Evolutionary conservation across 345 rosid genomes (phyloP).

Genomic region (Pistacia atlantica): DNA sequence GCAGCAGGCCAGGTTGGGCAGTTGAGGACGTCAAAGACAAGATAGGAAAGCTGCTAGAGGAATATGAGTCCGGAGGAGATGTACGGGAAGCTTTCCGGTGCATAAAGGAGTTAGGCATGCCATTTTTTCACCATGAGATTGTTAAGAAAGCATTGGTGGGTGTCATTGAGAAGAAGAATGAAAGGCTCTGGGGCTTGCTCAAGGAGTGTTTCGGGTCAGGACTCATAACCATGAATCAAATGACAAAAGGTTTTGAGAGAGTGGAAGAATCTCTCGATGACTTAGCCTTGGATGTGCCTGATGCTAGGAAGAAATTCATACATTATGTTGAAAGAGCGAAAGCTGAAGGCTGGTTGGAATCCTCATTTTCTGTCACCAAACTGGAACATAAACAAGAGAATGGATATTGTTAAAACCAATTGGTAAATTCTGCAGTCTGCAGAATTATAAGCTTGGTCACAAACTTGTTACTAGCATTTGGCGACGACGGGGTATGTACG

Average conservation of each 20-base stretch:
- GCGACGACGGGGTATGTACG: too few relatives aligned
- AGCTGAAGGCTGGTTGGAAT: conserved; percentile 67
- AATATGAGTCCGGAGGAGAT: conserved; percentile 79
- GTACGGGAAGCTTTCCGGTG: conserved; percentile 71
- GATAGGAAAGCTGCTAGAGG: conserved; percentile 71
- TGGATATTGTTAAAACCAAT: conserved; percentile 21
- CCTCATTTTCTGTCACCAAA: conserved; percentile 41
- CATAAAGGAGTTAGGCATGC: conserved; percentile 83
- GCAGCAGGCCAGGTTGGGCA: conserved; percentile 60
- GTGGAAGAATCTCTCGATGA: conserved; percentile 76
- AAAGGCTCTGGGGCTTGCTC: conserved; percentile 58
- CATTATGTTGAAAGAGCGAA: conserved; percentile 63
- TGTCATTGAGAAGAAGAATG: conserved; percentile 65
- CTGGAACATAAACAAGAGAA: conserved; percentile 41
- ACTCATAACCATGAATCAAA: conserved; percentile 70
- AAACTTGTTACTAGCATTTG: too few relatives aligned
- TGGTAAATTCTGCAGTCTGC: neutral
- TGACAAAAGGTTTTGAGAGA: conserved; percentile 76
- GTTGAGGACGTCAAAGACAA: conserved; percentile 77
- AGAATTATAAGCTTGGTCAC: too few relatives aligned
- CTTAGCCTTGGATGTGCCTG: conserved; percentile 79
- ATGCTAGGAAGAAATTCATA: conserved; percentile 56
- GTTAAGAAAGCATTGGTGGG: conserved; percentile 71
- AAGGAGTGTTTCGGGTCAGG: conserved; percentile 63
- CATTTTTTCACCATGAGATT: conserved; percentile 83